A percentile compares a stretch with the other conserved stretches of the same genome.
Evolutionary conservation across 1,284 basidiomycete genomes (phyloP).

Genomic region (Puccinia triticina): DNA sequence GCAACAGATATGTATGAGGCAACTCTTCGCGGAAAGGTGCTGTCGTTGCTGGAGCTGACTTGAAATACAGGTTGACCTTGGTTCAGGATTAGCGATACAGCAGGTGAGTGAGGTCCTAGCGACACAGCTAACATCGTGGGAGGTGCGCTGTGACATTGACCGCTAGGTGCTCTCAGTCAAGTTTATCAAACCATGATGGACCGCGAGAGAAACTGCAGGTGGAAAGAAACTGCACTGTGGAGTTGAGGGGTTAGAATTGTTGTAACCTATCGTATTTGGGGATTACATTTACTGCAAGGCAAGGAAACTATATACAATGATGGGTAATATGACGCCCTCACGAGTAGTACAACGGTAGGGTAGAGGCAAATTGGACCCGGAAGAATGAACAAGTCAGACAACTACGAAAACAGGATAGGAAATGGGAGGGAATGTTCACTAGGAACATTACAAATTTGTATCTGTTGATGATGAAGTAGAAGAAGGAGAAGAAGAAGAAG

Average conservation of each 20-base stretch:
- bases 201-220: too few species aligned
- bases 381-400: conserved; percentile 8
- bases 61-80: too few species aligned
- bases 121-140: too few species aligned
- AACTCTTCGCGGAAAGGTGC: too few species aligned
- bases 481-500: neutral
- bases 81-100: too few species aligned
- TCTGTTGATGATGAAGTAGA: neutral
- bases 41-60: too few species aligned
- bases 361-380: neutral
- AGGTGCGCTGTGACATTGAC: too few species aligned
- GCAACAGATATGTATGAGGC: too few species aligned
- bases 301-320: conserved; percentile 22
- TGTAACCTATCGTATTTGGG: conserved; percentile 11
- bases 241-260: neutral
- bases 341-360: neutral
- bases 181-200: too few species aligned
- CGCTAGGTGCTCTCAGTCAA: too few species aligned
- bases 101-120: too few species aligned
- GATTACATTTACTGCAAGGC: conserved; percentile 23
- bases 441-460: neutral
- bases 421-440: neutral
- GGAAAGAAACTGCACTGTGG: too few species aligned
- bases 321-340: neutral
- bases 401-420: conserved; percentile 3